phyloP scores from a whole-genome alignment of 306 rosid genomes.

The Alnus rubra region DNA sequence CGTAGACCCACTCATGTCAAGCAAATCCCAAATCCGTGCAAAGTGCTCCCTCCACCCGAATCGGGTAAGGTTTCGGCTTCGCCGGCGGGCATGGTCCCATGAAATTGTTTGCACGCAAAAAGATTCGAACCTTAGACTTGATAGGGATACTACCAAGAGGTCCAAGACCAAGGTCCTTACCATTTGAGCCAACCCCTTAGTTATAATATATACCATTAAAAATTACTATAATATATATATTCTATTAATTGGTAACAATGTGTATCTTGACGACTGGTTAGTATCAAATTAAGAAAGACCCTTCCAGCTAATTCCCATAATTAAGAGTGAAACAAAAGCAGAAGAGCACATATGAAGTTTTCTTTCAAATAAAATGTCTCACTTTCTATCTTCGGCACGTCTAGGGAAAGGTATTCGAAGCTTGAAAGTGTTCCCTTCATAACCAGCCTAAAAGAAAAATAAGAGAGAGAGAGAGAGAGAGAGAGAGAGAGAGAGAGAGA shows the following conservation, averaged over 20 bases:
- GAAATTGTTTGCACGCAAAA: no score
- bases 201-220: not conserved
- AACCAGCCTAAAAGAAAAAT: slow-evolving; percentile 56
- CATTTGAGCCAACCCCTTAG: no score
- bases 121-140: no score
- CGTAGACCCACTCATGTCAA: no score
- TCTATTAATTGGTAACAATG: not conserved
- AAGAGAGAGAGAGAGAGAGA: no score
- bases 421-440: slow-evolving; percentile 69
- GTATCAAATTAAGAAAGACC: not conserved
- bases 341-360: slow-evolving; percentile 7
- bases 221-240: not conserved
- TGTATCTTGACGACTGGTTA: not conserved
- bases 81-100: no score
- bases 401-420: slow-evolving; percentile 92
- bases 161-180: no score
- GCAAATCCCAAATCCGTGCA: no score
- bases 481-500: no score
- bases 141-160: no score
- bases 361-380: slow-evolving; percentile 40
- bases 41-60: no score
- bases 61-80: no score
- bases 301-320: slow-evolving; percentile 1
- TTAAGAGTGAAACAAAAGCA: slow-evolving; percentile 21
- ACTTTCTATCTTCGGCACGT: slow-evolving; percentile 88